Evolutionary conservation across 352 stramenopile genomes (phyloP).

Genomic region (Pythium dissimile): DNA sequence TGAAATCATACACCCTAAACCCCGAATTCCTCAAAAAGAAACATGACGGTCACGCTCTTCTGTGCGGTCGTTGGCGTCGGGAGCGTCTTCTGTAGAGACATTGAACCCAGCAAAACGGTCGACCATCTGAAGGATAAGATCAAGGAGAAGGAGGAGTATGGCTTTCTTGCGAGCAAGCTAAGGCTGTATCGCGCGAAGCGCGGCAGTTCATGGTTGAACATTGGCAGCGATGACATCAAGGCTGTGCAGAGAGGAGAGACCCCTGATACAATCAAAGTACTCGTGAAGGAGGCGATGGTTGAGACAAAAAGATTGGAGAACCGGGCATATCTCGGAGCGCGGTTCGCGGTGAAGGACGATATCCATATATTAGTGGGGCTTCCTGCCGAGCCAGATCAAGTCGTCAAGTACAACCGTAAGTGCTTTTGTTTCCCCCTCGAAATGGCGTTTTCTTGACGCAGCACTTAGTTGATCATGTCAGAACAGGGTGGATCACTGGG

Average conservation of each 20-base stretch:
- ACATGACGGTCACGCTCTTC: not conserved
- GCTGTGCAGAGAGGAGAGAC: not conserved
- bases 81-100: not conserved
- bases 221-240: not conserved
- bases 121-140: not conserved
- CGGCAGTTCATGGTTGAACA: not conserved
- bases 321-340: no score
- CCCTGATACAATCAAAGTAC: conserved; percentile 6
- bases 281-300: not conserved
- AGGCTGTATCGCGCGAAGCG: not conserved
- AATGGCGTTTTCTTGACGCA: not conserved
- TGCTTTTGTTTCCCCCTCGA: not conserved
- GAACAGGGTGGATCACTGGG: conserved; percentile 9
- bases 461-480: conserved; percentile 1
- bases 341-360: no score
- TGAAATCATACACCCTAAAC: no score
- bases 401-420: conserved; percentile 10
- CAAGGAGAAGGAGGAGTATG: not conserved
- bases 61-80: not conserved
- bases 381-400: no score
- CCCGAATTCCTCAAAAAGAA: not conserved
- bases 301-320: no score
- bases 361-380: no score
- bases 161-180: not conserved
- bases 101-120: not conserved